Evolutionary conservation across 2,329 filamentous ascomycete species (phyloP), one percentile per base, ranked within the genome.

Genomic region (Balansia obtecta): DNA sequence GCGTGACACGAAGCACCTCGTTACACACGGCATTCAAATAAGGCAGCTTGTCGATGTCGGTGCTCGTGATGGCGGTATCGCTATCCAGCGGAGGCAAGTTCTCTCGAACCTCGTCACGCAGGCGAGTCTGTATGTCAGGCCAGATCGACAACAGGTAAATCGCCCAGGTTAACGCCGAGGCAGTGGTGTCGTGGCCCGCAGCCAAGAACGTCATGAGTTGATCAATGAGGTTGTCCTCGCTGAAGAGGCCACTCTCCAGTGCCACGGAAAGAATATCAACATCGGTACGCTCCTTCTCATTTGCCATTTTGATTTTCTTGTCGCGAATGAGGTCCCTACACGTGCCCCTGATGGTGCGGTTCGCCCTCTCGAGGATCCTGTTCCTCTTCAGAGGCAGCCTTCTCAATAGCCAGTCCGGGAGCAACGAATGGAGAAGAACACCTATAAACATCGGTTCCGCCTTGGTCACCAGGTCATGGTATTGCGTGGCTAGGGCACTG

Each of bases 191-290:
- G 64, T 91, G 87, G 20, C 83, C 84, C 0, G 88, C 88, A 1
- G 84, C 85, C 5, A 94, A 77, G 70, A 94, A 93, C 0, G 87
- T 94, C 86, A 94, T 93, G 62, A 93, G 77, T 67, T 95, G 88
- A 63, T 93, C 85, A 37, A 88, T 79, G n/a, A 95, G 77, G 53
- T 88, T 81, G 46, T 88, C 85, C 54, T 93, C 86, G 12, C 70
- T 77, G 66, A 94, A 93, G 6, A 74, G 80, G 45, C 85, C 86
- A 39, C 82, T 88, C 61, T 83, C 77, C 45, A 95, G 71, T 15
- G 88, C 88, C 0, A 91, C 85, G 1, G 84, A 88, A 34, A 95
- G 71, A 52, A 95, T 93, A 63, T 95, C 88, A 8, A 79, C 65
- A 44, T 82, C 80, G 1, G 67, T 68, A 22, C 67, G 65, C 52